phyloP scores from a whole-genome alignment of 305 asterid genomes.

The Fraxinus sp. region DNA sequence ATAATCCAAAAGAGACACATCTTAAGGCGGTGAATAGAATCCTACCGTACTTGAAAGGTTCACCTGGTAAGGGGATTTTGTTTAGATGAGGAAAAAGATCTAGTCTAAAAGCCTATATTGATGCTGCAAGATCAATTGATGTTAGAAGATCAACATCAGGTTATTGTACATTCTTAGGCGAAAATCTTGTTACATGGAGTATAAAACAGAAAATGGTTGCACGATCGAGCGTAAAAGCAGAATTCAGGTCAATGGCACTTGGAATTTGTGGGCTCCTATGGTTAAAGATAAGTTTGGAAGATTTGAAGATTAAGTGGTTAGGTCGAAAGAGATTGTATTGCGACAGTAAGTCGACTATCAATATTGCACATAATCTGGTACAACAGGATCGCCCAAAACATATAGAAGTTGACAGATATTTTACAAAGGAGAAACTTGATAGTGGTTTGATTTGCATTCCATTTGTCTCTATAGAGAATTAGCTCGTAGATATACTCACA shows the following conservation, averaged over 20 bases:
- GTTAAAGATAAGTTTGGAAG: not conserved
- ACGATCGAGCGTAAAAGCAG: not conserved
- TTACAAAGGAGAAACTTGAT: not conserved
- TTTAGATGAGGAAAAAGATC: not conserved
- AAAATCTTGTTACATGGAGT: not conserved
- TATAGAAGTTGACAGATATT: not conserved
- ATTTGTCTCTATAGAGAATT: not conserved
- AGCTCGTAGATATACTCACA: not conserved
- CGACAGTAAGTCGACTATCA: not conserved
- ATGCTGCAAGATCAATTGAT: not conserved
- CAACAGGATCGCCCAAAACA: not conserved
- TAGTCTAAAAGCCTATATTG: not conserved
- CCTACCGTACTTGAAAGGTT: not conserved
- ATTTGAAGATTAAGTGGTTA: not conserved
- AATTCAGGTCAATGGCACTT: not conserved
- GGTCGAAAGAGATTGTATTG: not conserved
- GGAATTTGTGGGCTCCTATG: not conserved
- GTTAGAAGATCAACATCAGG: not conserved
- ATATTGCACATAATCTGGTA: not conserved
- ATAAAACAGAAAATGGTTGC: not conserved
- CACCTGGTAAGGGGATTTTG: not conserved
- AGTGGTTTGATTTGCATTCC: not conserved
- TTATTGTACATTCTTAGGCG: not conserved
- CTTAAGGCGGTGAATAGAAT: not conserved
- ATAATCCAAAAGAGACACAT: not conserved